phyloP scores from a whole-genome alignment of 306 rosid species.

The Trifolium fragiferum region DNA sequence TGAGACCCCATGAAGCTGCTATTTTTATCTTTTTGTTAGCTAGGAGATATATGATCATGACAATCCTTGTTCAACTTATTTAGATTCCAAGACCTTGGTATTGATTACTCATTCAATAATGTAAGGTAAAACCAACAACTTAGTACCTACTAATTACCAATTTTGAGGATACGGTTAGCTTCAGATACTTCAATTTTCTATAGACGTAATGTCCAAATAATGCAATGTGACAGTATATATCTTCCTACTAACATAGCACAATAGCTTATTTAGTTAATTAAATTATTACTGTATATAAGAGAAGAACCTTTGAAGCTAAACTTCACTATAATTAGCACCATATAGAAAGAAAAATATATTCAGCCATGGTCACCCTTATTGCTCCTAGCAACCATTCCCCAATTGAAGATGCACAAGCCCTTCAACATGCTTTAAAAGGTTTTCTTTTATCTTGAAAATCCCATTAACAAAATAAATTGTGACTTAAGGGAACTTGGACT shows the following conservation, averaged over 20 bases:
- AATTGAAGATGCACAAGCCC: slow-evolving; percentile 62
- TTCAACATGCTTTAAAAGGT: slow-evolving; percentile 61
- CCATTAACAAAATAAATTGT: neutral
- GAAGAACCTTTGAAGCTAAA: slow-evolving; percentile 24
- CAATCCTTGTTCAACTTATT: neutral
- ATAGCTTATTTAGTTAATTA: neutral
- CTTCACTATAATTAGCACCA: slow-evolving; percentile 1
- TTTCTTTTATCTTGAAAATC: neutral
- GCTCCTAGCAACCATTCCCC: slow-evolving; percentile 49
- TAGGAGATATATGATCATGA: neutral
- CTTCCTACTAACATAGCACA: neutral
- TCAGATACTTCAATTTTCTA: slow-evolving; percentile 28
- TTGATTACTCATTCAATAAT: slow-evolving; percentile 12
- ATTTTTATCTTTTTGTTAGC: neutral
- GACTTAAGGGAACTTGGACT: neutral
- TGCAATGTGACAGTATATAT: slow-evolving; percentile 15
- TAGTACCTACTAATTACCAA: neutral
- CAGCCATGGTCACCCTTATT: slow-evolving; percentile 60
- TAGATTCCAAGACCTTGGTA: slow-evolving; percentile 10
- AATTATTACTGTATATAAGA: slow-evolving; percentile 31
- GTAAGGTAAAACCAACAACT: slow-evolving; percentile 6
- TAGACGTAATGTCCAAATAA: neutral
- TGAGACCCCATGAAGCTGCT: neutral
- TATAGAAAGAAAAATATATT: slow-evolving; percentile 17
- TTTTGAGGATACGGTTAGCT: neutral